These are phyloP conservation scores for Colletotrichum orbiculare DNA, from an alignment of 2,329 filamentous ascomycete genomes.

Conservation along the genomic window DNA sequence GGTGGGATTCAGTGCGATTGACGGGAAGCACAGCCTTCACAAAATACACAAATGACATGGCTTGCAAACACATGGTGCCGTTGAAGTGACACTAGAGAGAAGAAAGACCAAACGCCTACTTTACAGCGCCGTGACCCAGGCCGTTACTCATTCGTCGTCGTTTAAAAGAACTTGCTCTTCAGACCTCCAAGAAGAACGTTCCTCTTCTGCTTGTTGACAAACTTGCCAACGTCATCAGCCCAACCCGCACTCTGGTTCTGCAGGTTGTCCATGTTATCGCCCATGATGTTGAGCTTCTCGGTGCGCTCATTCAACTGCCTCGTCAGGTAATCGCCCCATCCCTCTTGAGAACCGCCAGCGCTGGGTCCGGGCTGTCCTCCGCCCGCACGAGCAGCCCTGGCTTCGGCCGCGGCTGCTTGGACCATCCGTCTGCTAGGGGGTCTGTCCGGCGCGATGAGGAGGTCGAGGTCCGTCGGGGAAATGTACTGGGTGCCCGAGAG, in stretches of 20 bases:
- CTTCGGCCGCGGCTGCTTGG: conserved; percentile 80
- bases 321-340: conserved; percentile 83
- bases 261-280: conserved; percentile 85
- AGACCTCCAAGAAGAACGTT: conserved; percentile 80
- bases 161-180: conserved; percentile 66
- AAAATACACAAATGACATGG: no score
- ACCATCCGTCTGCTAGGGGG: conserved; percentile 91
- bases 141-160: conserved; percentile 27
- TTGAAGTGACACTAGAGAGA: not conserved
- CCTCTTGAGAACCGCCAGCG: conserved; percentile 60
- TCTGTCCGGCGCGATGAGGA: conserved; percentile 88
- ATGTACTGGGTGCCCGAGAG: conserved; percentile 94
- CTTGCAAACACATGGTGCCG: no score
- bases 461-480: conserved; percentile 85
- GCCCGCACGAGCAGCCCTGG: conserved; percentile 63
- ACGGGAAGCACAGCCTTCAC: no score
- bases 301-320: conserved; percentile 91
- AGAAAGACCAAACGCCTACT: conserved; percentile 8
- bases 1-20: no score
- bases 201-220: conserved; percentile 86
- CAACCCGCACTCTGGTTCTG: conserved; percentile 85
- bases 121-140: conserved; percentile 11
- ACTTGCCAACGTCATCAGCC: conserved; percentile 90
- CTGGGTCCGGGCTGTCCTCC: conserved; percentile 43
- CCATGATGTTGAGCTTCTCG: conserved; percentile 84